phyloP scores from a whole-genome alignment of 2,329 filamentous ascomycete genomes.

The Beauveria sp. region DNA sequence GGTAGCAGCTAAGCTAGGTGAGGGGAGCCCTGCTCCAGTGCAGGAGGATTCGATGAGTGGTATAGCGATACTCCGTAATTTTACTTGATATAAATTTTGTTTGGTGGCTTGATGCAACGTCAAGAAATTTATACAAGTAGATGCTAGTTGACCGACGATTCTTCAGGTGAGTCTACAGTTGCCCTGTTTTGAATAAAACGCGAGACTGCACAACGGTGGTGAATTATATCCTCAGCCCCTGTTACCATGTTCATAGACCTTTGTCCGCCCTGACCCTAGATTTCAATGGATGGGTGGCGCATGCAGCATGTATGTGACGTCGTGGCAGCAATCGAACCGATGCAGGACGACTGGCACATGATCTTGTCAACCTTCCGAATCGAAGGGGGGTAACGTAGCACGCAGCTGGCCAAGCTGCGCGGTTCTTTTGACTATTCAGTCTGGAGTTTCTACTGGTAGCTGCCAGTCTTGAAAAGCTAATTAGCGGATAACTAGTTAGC shows the following conservation, averaged over 20 bases:
- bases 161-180: background rate
- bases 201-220: no score
- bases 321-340: background rate
- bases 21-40: background rate
- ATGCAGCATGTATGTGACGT: constrained; percentile 7
- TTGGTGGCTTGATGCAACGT: constrained; percentile 3
- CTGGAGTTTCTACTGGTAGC: background rate
- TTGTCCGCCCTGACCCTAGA: background rate
- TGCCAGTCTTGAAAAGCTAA: no score
- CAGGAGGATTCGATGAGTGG: background rate
- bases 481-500: no score
- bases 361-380: background rate
- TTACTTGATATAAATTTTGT: background rate
- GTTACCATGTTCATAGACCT: background rate
- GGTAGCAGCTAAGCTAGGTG: background rate
- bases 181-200: no score
- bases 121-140: background rate
- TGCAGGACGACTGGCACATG: background rate
- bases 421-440: background rate
- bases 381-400: constrained; percentile 4
- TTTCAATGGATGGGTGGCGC: background rate
- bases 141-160: background rate
- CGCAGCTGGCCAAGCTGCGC: background rate
- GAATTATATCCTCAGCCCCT: background rate
- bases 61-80: background rate